These are phyloP conservation scores for Exophiala lecanii-corni DNA, from an alignment of 2,329 filamentous ascomycete genomes.

Conservation along the genomic window DNA sequence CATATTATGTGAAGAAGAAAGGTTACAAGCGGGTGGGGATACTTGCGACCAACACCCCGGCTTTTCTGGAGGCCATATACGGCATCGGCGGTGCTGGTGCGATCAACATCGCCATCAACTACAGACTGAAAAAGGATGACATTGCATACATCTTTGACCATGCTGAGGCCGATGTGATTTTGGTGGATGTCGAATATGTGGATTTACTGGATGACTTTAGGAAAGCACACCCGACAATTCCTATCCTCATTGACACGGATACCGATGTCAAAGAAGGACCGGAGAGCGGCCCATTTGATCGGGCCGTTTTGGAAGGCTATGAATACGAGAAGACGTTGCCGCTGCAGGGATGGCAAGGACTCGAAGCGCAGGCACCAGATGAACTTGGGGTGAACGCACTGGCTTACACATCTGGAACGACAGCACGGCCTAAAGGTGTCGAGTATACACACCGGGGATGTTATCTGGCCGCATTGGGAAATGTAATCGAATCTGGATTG, in stretches of 20 bases:
- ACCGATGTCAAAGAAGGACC: constrained; percentile 72
- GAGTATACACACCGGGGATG: constrained; percentile 83
- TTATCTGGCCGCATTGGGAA: constrained; percentile 79
- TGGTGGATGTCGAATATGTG: constrained; percentile 79
- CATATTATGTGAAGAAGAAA: constrained; percentile 77
- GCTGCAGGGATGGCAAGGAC: constrained; percentile 67
- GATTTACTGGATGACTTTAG: constrained; percentile 64
- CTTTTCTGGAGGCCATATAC: constrained; percentile 86
- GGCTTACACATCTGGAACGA: constrained; percentile 92
- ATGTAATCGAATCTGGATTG: constrained; percentile 82
- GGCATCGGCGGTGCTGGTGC: constrained; percentile 78
- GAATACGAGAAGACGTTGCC: constrained; percentile 64
- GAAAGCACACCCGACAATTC: constrained; percentile 57
- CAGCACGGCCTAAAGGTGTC: constrained; percentile 85
- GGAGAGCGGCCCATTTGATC: constrained; percentile 73
- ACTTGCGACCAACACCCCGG: constrained; percentile 86
- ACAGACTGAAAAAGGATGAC: constrained; percentile 74
- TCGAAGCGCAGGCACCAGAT: constrained; percentile 64
- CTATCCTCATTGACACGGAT: constrained; percentile 77
- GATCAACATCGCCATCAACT: constrained; percentile 70
- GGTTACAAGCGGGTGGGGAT: constrained; percentile 75
- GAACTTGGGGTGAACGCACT: constrained; percentile 82
- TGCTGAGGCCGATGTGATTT: constrained; percentile 78
- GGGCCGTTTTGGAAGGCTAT: constrained; percentile 75
- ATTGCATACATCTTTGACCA: constrained; percentile 87